Conservation (phyloP, 2,329 filamentous ascomycete species). For the Penicillium sp. region DNA sequence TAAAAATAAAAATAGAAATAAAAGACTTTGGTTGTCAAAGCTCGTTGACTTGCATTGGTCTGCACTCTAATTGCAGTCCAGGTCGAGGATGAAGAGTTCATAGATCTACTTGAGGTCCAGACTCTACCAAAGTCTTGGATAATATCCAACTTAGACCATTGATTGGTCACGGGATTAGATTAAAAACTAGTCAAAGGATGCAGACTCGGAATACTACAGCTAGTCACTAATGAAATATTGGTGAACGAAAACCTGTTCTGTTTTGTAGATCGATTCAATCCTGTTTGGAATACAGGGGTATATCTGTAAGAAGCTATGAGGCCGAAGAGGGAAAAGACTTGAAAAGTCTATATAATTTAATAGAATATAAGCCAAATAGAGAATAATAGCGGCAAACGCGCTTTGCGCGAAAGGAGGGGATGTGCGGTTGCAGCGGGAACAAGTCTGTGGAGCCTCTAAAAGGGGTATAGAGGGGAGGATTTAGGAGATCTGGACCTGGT, state of each 20-base stretch:
- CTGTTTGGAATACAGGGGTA: neutral
- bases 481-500: conserved; percentile 7
- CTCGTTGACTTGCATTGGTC: conserved; percentile 6
- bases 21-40: neutral
- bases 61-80: neutral
- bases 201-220: neutral
- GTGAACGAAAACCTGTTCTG: neutral
- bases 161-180: neutral
- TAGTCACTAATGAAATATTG: neutral
- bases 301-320: neutral
- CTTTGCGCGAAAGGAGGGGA: conserved; percentile 32
- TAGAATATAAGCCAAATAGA: neutral
- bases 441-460: conserved; percentile 12
- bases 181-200: neutral
- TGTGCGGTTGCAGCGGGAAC: conserved; percentile 37
- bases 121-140: neutral
- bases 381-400: conserved; percentile 38
- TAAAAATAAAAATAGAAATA: neutral
- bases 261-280: conserved; percentile 8
- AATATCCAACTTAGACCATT: neutral
- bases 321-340: too few relatives aligned
- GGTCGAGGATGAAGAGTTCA: neutral
- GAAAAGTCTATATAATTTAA: too few relatives aligned
- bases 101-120: neutral
- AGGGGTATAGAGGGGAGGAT: conserved; percentile 1